These are phyloP conservation scores for Amaranthus cruentus DNA, from an alignment of 148 eudicot species.

Conservation along the genomic window DNA sequence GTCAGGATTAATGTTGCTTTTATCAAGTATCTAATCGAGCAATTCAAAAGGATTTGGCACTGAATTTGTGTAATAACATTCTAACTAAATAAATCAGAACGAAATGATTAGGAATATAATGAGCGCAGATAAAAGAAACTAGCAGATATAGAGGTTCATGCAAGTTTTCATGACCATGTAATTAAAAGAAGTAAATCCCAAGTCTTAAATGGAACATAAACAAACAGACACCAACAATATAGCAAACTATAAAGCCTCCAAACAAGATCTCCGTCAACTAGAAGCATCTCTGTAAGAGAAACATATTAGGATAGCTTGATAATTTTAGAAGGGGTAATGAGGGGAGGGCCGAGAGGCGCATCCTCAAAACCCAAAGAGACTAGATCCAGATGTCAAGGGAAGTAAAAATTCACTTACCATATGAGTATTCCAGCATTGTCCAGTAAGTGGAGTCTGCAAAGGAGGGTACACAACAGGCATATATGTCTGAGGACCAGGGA, in stretches of 20 bases:
- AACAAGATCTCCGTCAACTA: not conserved
- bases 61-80: too few relatives aligned
- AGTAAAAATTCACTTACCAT: constrained; percentile 36
- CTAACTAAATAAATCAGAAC: too few relatives aligned
- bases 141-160: not conserved
- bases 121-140: not conserved
- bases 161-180: not conserved
- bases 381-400: not conserved
- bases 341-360: too few relatives aligned
- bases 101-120: too few relatives aligned
- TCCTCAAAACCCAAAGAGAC: not conserved
- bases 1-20: not conserved
- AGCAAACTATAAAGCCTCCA: not conserved
- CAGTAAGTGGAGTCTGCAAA: constrained; percentile 29
- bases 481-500: constrained; percentile 41
- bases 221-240: not conserved
- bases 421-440: constrained; percentile 46
- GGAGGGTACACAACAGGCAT: constrained; percentile 44
- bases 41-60: too few relatives aligned
- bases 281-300: not conserved
- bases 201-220: not conserved
- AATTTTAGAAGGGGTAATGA: too few relatives aligned
- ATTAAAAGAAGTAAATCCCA: not conserved
- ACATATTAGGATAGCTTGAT: not conserved
- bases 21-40: too few relatives aligned